Base-by-base conservation (phyloP, 228 moss, liverwort and hornwort species). In the Sphagnum fallax region DNA sequence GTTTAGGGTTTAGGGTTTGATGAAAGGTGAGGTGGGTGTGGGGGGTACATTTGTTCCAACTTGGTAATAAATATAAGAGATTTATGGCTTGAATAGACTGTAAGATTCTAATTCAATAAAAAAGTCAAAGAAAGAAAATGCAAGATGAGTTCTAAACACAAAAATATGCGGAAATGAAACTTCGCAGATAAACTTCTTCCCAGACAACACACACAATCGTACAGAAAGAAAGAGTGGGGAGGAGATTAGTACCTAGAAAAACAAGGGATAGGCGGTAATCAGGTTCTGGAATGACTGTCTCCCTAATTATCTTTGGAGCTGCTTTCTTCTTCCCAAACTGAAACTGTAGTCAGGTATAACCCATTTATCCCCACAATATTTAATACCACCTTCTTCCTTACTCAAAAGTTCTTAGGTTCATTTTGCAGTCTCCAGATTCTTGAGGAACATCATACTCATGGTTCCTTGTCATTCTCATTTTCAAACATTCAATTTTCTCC, bases 231-330 rank as follows among this genome's bases (percentile, higher is more conserved):
- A 32, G 32, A 32, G 32, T 32, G 32, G 32, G 32, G 32, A 32
- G 32, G 32, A 32, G 32, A 3, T 32, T 32, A 32, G 58, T 70
- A 96, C 96, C 86, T 6, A 96, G 84, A 32, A 96, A 73, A 52
- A 91, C 75, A 53, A 91, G 60, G n/a, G 88, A 69, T 63, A 74
- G 50, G 53, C 92, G 89, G 50, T 86, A 96, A 72, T 87, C 87
- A 14, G 89, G 88, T 32, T 84, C 89, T 1, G 92, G 92, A 63
- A 96, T 72, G 60, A 96, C 72, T 10, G 88, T 84, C 68, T 89
- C 73, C 64, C 71, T 78, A 57, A 61, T 70, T 8, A 65, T 73
- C 70, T 74, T 72, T 4, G 72, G 47, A 8, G 76, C 65, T 49
- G 79, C 72, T 74, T 84, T 75, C 78, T 82, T 78, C 50, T 72